A percentile compares a stretch with the other conserved stretches of the same genome.
phyloP scores from a whole-genome alignment of 164 flowering plant species.

The Akebia trifoliata region DNA sequence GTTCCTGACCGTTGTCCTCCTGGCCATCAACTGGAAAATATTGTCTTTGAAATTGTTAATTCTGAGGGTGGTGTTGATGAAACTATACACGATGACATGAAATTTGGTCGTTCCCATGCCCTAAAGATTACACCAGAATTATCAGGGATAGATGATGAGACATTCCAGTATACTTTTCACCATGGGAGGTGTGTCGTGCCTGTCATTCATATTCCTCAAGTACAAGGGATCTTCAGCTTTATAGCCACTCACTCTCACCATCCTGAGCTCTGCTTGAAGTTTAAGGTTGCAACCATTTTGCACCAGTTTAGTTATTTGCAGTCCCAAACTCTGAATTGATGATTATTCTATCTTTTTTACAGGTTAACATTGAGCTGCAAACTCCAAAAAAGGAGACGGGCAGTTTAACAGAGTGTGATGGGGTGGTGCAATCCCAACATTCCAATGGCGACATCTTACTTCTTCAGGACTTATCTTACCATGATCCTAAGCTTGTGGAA shows the following conservation, averaged over 20 bases:
- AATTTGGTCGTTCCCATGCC: constrained; percentile 38
- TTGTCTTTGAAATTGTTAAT: constrained; percentile 46
- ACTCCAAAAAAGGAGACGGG: constrained; percentile 17
- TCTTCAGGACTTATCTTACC: constrained; percentile 11
- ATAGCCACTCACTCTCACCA: constrained; percentile 47
- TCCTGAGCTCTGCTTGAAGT: constrained; percentile 38
- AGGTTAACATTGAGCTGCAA: constrained; percentile 34
- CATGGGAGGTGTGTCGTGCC: constrained; percentile 56
- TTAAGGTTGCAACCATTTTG: constrained; percentile 34
- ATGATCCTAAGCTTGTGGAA: background rate
- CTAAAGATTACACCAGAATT: constrained; percentile 36
- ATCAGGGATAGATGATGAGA: constrained; percentile 16
- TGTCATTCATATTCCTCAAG: constrained; percentile 39
- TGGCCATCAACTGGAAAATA: constrained; percentile 46
- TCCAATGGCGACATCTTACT: constrained; percentile 13
- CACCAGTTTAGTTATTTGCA: constrained; percentile 4
- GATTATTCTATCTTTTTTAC: constrained; percentile 3
- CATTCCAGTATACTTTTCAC: constrained; percentile 36
- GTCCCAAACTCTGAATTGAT: background rate
- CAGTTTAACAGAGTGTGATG: constrained; percentile 5
- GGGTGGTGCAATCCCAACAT: constrained; percentile 7
- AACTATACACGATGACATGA: constrained; percentile 34
- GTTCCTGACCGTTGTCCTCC: constrained; percentile 38
- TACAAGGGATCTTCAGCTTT: constrained; percentile 38
- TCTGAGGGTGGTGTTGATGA: constrained; percentile 49